Evolutionary conservation across 331 rosid genomes (phyloP).

Genomic region (Malus hybrid): DNA sequence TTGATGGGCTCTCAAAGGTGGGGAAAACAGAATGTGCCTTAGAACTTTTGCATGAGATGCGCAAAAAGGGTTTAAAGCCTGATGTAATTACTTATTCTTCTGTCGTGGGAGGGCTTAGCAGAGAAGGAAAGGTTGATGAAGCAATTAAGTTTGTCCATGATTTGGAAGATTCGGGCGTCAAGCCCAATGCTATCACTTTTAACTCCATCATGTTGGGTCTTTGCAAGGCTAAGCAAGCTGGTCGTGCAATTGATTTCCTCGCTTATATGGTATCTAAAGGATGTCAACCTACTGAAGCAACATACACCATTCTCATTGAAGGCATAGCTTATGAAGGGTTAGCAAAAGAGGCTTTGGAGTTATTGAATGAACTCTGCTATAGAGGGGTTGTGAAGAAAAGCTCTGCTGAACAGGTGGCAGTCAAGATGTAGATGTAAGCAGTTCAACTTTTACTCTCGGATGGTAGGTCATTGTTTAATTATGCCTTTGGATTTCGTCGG

Average conservation of each 20-base stretch:
- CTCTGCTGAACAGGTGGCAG: conserved; percentile 52
- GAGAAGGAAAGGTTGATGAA: conserved; percentile 67
- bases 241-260: conserved; percentile 72
- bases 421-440: conserved; percentile 33
- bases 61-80: conserved; percentile 59
- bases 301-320: conserved; percentile 76
- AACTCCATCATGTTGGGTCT: conserved; percentile 74
- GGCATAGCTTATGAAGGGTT: conserved; percentile 83
- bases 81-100: conserved; percentile 70
- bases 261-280: conserved; percentile 59
- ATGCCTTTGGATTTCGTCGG: conserved; percentile 21
- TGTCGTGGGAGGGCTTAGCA: conserved; percentile 61
- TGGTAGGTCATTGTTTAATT: conserved; percentile 5
- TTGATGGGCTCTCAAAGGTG: conserved; percentile 71
- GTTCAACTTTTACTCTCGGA: conserved; percentile 4
- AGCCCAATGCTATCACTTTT: conserved; percentile 52
- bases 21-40: conserved; percentile 60
- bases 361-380: conserved; percentile 49
- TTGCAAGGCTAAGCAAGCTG: conserved; percentile 55
- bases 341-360: conserved; percentile 65
- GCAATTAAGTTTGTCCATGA: conserved; percentile 62
- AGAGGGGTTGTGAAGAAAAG: conserved; percentile 72
- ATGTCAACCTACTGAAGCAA: conserved; percentile 70
- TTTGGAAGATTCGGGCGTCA: conserved; percentile 49
- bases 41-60: conserved; percentile 71